Conservation (phyloP, 352 stramenopile species). For the Pythium folliculosum region DNA sequence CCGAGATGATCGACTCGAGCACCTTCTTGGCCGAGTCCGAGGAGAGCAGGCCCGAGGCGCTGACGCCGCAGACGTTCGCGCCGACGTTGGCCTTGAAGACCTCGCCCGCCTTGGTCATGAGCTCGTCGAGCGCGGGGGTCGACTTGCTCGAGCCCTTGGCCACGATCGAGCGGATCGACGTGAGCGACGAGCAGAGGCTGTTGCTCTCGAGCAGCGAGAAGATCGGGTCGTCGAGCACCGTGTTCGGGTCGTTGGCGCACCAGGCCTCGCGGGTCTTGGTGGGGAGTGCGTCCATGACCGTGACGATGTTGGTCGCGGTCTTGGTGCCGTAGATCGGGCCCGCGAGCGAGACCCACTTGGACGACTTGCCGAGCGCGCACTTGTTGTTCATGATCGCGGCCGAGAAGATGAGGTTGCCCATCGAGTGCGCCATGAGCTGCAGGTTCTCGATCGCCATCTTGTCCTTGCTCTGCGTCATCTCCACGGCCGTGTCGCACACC, state of each 20-base stretch:
- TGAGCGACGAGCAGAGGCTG: conserved; percentile 4
- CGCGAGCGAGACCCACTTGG: conserved; percentile 30
- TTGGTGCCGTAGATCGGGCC: conserved; percentile 29
- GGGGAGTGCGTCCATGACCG: conserved; percentile 13
- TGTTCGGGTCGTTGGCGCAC: conserved; percentile 10
- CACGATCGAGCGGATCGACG: conserved; percentile 12
- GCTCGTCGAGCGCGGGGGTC: conserved; percentile 9
- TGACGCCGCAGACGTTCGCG: conserved; percentile 35
- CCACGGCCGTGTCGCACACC: conserved; percentile 35
- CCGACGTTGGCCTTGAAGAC: conserved; percentile 10
- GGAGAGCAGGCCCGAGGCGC: conserved; percentile 26
- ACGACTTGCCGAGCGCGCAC: conserved; percentile 22
- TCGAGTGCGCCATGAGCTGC: conserved; percentile 42
- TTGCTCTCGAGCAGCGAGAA: conserved; percentile 17
- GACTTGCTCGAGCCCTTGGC: conserved; percentile 16
- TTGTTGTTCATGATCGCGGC: conserved; percentile 28
- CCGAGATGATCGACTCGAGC: conserved; percentile 23
- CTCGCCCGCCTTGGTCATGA: conserved; percentile 18
- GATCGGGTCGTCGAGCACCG: conserved; percentile 16
- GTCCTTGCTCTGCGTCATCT: conserved; percentile 16
- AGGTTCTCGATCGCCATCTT: conserved; percentile 30
- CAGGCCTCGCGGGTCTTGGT: conserved; percentile 2
- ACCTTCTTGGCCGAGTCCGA: conserved; percentile 24
- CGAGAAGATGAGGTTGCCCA: conserved; percentile 41
- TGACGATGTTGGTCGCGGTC: conserved; percentile 15